These are phyloP conservation scores for Pythium folliculosum DNA, from an alignment of 352 stramenopile genomes.

Conservation along the genomic window DNA sequence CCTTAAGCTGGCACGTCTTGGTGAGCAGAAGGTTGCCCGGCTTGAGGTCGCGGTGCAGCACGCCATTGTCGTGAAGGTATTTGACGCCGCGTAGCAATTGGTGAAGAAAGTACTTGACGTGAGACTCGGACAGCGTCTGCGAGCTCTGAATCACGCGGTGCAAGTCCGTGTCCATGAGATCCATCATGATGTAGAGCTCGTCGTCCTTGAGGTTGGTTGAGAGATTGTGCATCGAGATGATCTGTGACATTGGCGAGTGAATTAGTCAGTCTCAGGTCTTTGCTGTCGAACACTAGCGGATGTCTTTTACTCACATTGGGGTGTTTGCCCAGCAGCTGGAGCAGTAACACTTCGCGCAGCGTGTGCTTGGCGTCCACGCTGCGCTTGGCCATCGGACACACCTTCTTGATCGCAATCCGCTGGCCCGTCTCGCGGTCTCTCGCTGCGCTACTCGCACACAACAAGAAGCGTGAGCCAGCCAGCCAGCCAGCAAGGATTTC, in stretches of 20 bases:
- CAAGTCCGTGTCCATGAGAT: constrained; percentile 94
- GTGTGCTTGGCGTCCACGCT: constrained; percentile 86
- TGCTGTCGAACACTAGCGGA: too few relatives aligned
- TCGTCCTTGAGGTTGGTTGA: constrained; percentile 88
- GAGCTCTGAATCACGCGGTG: constrained; percentile 88
- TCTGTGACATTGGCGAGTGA: constrained; percentile 32
- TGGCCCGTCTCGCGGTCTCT: constrained; percentile 72
- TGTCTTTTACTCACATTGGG: constrained; percentile 51
- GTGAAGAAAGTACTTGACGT: constrained; percentile 92
- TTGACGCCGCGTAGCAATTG: constrained; percentile 89
- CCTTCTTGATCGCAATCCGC: constrained; percentile 92
- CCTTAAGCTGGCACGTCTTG: constrained; percentile 77
- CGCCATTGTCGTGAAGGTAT: constrained; percentile 72
- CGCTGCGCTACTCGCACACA: constrained; percentile 44
- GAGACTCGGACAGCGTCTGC: constrained; percentile 65
- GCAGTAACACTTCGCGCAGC: constrained; percentile 84
- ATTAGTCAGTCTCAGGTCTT: too few relatives aligned
- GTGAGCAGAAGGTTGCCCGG: constrained; percentile 81
- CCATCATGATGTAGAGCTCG: constrained; percentile 95
- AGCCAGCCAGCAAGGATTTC: not conserved
- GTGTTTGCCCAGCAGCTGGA: constrained; percentile 89
- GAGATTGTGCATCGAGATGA: constrained; percentile 83
- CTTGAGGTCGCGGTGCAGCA: constrained; percentile 84
- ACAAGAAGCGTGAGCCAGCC: too few relatives aligned
- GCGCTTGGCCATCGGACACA: constrained; percentile 85